Base-by-base conservation (phyloP, 1,284 basidiomycete genomes). In the Microbotryomycetes sp. region DNA sequence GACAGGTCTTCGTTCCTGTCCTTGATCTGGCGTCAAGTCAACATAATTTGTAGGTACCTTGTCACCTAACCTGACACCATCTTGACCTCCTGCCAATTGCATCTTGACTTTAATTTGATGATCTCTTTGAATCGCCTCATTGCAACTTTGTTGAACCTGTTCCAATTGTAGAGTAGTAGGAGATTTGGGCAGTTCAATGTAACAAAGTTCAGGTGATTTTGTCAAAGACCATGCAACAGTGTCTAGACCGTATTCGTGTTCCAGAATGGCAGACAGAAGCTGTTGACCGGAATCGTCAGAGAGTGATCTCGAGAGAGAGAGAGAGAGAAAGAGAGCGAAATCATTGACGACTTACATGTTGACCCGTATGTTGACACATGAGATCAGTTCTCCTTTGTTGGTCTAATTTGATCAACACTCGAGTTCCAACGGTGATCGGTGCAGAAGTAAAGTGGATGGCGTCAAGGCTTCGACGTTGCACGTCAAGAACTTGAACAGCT, bases 231-330 rank as follows among this genome's bases (percentile, higher is more conserved):
- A 92, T 0, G 87, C 87, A 7, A 92, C 80, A 0, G 91, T 92
- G 12, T 84, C 84, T n/a, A 92, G 80, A 46, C 81, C 76, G 49
- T 86, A 78, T 7, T 79, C 78, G 7, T 80, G 80, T 72, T 92
- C 88, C 3, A 92, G 79, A 6, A 92, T 79, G 0, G 89, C 88
- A 3, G 89, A 92, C 31, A 92, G 81, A 49, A 91, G 80, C 70
- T 91, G 88, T 73, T 91, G 88, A 0, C 84, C 85, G 0, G 90
- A 73, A 90, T 87, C 85, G 87, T 89, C 87, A 89, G 62, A 23
- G 54, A 19, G 26, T n/a, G 3, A 5, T 6, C 19, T 23, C n/a
- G n/a, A n/a, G n/a, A n/a, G n/a, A n/a, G n/a, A 36, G 31, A 49
- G 28, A 55, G 23, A 31, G 26, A 49, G 28, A 32, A 9, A 45